phyloP scores from a whole-genome alignment of 164 flowering plant genomes.

The Vitis riparia region DNA sequence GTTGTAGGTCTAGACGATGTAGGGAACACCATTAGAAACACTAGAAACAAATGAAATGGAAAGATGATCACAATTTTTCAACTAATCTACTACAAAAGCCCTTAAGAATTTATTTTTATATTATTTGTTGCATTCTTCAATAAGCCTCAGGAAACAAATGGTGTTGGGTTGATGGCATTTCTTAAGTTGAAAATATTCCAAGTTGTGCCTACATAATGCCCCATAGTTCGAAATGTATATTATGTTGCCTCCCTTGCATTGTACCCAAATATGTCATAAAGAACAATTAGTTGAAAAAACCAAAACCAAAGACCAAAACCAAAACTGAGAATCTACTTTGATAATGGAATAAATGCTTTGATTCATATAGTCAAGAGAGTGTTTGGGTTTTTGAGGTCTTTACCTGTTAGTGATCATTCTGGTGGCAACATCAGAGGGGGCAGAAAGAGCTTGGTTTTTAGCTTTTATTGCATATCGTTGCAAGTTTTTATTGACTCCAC shows the following conservation, averaged over 20 bases:
- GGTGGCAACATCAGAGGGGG: constrained; percentile 63
- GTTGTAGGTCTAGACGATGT: no score
- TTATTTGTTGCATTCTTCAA: constrained; percentile 39
- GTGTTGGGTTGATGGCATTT: constrained; percentile 66
- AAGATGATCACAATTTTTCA: no score
- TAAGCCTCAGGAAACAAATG: constrained; percentile 42
- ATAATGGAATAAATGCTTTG: no score
- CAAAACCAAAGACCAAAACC: no score
- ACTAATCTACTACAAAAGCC: constrained; percentile 5
- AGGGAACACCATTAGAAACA: no score
- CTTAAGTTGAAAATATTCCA: constrained; percentile 85
- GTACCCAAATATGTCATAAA: constrained; percentile 61
- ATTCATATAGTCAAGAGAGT: neutral
- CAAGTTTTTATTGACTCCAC: constrained; percentile 46
- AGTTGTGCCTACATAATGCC: constrained; percentile 65
- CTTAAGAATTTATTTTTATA: constrained; percentile 5
- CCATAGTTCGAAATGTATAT: constrained; percentile 77
- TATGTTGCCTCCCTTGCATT: constrained; percentile 78
- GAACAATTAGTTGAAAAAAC: no score
- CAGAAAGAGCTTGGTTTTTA: constrained; percentile 66
- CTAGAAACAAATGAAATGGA: no score
- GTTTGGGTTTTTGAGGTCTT: neutral
- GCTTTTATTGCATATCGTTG: constrained; percentile 61
- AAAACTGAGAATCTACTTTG: no score
- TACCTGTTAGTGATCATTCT: constrained; percentile 68